Base-by-base conservation (phyloP, 768 basidiomycete genomes). In the Leccinum aurantiacum region DNA sequence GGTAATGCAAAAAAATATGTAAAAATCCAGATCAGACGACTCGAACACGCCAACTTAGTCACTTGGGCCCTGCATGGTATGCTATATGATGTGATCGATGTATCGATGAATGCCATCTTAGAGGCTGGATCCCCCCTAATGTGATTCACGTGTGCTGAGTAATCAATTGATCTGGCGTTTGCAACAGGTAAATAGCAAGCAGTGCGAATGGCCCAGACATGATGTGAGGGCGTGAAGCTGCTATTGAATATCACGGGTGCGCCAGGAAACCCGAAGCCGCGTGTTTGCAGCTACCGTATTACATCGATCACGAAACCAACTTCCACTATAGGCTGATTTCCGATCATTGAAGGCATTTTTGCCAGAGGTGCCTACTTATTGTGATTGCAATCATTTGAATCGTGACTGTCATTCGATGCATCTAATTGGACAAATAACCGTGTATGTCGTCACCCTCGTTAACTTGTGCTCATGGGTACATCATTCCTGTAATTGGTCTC, bases 401-500 rank as follows among this genome's bases (percentile, higher is more conserved):
- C 11, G 29, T 33, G 13, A 22, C 6, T 15, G 10, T 50, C 46
- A 7, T 55, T 53, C 9, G 27, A 33, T 29, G 25, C 14, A 27
- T 35, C 56, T 29, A 53, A 15, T 37, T 19, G 17, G 27, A 38
- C 57, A 11, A 54, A 37, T 56, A 27, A 56, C 6, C 53, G 14
- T 13, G 13, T 25, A 13, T 24, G 31, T 31, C 6, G 14, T 56
- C 9, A 14, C 11, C 11, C 14, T 37, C 24, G 14, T 29, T 29
- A 29, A 29, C 29, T 29, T 29, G 29, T 35, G 11, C 1, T 27
- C 60, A 29, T 37, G 46, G 44, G 19, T 35, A 19, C 15, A 25
- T 17, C 58, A 47, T 60, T 33, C 46, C 62, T 33, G 31, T 7
- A 38, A 25, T 19, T 60, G 50, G 24, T 56, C 53, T 58, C 58